Percentiles rank a stretch among this genome's conserved stretches.
phyloP scores from a whole-genome alignment of 306 rosid genomes.

The Castanopsis chinensis region DNA sequence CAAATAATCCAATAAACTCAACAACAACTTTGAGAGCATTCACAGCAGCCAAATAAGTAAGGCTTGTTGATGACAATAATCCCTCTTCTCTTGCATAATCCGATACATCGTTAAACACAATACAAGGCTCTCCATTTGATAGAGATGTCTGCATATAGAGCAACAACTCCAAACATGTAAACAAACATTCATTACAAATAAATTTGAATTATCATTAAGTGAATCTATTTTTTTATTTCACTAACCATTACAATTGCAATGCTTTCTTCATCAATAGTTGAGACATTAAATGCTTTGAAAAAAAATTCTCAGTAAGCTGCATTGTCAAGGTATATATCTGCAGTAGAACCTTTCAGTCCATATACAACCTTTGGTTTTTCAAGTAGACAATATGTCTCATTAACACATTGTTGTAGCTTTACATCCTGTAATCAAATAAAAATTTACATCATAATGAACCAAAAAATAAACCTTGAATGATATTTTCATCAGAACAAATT shows the following conservation, averaged over 20 bases:
- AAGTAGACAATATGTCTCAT: conserved; percentile 17
- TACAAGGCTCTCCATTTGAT: conserved; percentile 19
- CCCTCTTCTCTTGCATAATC: conserved; percentile 5
- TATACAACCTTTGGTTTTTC: conserved; percentile 16
- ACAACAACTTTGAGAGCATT: conserved; percentile 14
- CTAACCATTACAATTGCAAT: conserved; percentile 16
- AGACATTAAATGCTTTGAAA: conserved; percentile 7
- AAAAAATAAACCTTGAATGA: background rate
- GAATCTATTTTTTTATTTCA: background rate
- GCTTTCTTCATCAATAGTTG: conserved; percentile 21
- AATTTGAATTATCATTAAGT: background rate
- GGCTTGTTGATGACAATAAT: background rate
- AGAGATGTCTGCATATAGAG: conserved; percentile 10
- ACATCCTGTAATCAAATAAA: conserved; percentile 2
- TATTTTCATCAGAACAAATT: background rate
- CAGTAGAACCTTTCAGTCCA: conserved; percentile 19
- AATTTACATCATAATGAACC: background rate
- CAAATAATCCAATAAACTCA: conserved; percentile 11
- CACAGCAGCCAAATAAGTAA: conserved; percentile 11
- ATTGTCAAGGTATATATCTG: conserved; percentile 20
- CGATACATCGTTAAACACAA: conserved; percentile 20
- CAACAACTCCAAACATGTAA: background rate
- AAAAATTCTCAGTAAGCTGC: conserved; percentile 19
- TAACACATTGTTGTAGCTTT: conserved; percentile 5
- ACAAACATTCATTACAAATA: background rate